A percentile compares a stretch with the other conserved stretches of the same genome.
Evolutionary conservation across 2,329 filamentous ascomycete species (phyloP).

Genomic region (Curvularia verruculosa): DNA sequence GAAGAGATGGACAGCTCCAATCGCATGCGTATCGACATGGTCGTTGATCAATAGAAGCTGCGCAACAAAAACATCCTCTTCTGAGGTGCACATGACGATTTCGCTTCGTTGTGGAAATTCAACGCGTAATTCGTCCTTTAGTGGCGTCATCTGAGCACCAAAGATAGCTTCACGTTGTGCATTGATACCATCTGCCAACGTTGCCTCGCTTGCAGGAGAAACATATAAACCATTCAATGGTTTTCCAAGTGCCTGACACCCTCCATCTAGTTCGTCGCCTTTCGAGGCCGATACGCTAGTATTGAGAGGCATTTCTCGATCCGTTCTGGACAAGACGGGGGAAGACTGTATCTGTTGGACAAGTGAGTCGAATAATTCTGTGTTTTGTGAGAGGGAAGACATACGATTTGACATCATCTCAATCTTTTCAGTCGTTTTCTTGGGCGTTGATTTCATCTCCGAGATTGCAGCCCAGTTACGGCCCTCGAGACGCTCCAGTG

Average conservation of each 20-base stretch:
- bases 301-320: neutral
- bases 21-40: slow-evolving; percentile 17
- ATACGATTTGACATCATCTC: neutral
- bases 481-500: slow-evolving; percentile 9
- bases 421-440: neutral
- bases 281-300: neutral
- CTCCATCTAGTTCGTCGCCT: no score
- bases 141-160: slow-evolving; percentile 5
- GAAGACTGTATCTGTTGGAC: slow-evolving; percentile 9
- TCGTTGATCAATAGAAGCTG: slow-evolving; percentile 21
- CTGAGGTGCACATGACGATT: slow-evolving; percentile 5
- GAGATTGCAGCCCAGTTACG: neutral
- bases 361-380: slow-evolving; percentile 7
- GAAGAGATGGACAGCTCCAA: slow-evolving; percentile 13
- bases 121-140: slow-evolving; percentile 6
- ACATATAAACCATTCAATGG: neutral
- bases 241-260: slow-evolving; percentile 3
- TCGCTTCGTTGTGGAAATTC: slow-evolving; percentile 13
- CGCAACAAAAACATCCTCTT: slow-evolving; percentile 17
- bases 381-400: neutral
- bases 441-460: neutral
- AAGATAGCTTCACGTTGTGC: slow-evolving; percentile 20
- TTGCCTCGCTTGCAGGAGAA: slow-evolving; percentile 8
- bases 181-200: slow-evolving; percentile 16
- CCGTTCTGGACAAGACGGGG: neutral